phyloP scores from a whole-genome alignment of 345 rosid genomes.

The Gossypium herbaceum region DNA sequence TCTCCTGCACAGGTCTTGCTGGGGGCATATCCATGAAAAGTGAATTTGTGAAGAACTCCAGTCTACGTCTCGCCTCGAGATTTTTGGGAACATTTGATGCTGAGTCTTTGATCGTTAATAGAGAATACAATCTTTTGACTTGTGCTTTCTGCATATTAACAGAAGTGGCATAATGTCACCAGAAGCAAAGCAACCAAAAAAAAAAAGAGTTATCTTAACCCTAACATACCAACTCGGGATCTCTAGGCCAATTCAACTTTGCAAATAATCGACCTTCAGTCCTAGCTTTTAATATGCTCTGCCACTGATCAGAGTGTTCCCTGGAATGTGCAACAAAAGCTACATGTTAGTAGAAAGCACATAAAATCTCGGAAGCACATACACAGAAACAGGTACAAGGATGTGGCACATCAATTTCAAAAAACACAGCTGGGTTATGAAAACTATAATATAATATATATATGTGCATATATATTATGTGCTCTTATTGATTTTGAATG shows the following conservation, averaged over 20 bases:
- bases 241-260: slow-evolving; percentile 85
- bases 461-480: background rate
- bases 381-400: background rate
- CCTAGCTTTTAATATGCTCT: slow-evolving; percentile 69
- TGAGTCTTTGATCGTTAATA: slow-evolving; percentile 87
- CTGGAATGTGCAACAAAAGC: slow-evolving; percentile 35
- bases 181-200: background rate
- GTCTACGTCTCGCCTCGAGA: slow-evolving; percentile 91
- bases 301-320: slow-evolving; percentile 79
- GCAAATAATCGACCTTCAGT: slow-evolving; percentile 84
- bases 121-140: slow-evolving; percentile 74
- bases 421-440: background rate
- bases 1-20: slow-evolving; percentile 70
- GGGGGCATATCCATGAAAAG: slow-evolving; percentile 86
- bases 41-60: slow-evolving; percentile 87
- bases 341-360: background rate
- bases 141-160: slow-evolving; percentile 55
- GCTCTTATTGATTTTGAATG: background rate
- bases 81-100: slow-evolving; percentile 83
- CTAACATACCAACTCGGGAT: slow-evolving; percentile 67
- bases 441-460: background rate
- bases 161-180: slow-evolving; percentile 20
- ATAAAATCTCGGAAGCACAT: background rate
- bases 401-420: background rate
- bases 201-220: slow-evolving; percentile 1